Percentiles rank a stretch among this genome's conserved stretches.
These are phyloP conservation scores for Fragaria iinumae DNA, from an alignment of 306 rosid species.

Conservation along the genomic window DNA sequence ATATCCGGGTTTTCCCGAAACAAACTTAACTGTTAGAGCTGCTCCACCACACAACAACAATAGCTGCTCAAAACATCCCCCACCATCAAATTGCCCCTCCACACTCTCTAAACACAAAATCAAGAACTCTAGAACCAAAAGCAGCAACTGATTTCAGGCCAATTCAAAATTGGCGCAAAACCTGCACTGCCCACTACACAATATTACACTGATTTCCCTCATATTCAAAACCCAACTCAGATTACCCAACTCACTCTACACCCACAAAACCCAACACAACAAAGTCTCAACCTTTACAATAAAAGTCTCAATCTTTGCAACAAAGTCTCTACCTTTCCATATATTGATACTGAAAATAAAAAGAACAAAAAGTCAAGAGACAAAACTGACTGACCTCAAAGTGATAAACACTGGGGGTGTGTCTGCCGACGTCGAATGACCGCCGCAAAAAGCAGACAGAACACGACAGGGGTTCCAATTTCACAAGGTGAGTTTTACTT, in stretches of 20 bases:
- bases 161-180: slow-evolving; percentile 4
- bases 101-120: background rate
- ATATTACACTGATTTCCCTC: slow-evolving; percentile 7
- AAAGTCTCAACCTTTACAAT: background rate
- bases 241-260: background rate
- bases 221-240: background rate
- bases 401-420: background rate
- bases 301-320: background rate
- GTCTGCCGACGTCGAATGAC: background rate
- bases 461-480: slow-evolving; percentile 19
- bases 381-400: background rate
- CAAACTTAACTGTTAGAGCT: slow-evolving; percentile 18
- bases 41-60: slow-evolving; percentile 18
- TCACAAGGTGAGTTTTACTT: background rate
- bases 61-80: slow-evolving; percentile 6
- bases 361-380: background rate
- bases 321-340: background rate
- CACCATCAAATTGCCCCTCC: background rate
- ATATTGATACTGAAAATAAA: background rate
- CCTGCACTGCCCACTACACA: slow-evolving; percentile 13
- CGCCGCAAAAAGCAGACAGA: slow-evolving; percentile 6
- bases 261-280: background rate
- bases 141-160: background rate
- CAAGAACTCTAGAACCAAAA: background rate
- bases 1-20: slow-evolving; percentile 28